Conservation (phyloP, 2,329 filamentous ascomycete species). For the Herpotrichia juniperi region DNA sequence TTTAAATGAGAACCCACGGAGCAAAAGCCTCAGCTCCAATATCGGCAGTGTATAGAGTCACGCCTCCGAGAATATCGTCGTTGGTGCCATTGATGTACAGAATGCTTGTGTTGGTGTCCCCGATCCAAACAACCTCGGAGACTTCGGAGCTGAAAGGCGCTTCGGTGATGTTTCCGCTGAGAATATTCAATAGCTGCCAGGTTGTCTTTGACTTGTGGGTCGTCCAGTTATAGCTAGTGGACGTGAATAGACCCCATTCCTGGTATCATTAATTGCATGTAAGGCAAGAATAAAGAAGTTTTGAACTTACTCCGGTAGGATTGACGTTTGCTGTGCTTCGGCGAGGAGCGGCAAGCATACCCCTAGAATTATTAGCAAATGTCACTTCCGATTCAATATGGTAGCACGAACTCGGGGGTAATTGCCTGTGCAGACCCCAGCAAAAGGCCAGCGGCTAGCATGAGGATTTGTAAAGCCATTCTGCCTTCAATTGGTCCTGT, state of each 20-base stretch:
- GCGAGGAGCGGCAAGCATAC: conserved; percentile 31
- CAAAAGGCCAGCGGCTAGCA: conserved; percentile 31
- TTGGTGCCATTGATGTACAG: conserved; percentile 69
- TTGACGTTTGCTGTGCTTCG: conserved; percentile 40
- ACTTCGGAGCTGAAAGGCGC: conserved; percentile 39
- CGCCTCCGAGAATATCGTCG: conserved; percentile 55
- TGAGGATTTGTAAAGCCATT: conserved; percentile 34
- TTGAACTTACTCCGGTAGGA: conserved; percentile 36
- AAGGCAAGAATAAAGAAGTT: not conserved
- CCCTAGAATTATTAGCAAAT: conserved; percentile 9
- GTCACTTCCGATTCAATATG: not conserved
- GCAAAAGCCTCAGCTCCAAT: conserved; percentile 29
- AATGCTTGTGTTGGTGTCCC: conserved; percentile 54
- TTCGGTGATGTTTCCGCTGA: conserved; percentile 38
- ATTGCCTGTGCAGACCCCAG: conserved; percentile 32
- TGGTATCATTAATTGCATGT: conserved; percentile 4
- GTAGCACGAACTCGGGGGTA: conserved; percentile 30
- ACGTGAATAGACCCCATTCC: conserved; percentile 41
- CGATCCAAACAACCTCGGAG: conserved; percentile 43
- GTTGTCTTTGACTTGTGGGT: conserved; percentile 55
- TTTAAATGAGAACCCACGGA: conserved; percentile 21
- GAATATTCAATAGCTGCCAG: conserved; percentile 42
- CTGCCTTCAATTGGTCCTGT: conserved; percentile 11
- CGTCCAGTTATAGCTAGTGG: conserved; percentile 45
- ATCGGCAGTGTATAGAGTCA: conserved; percentile 43